phyloP scores from a whole-genome alignment of 805 yeast species.

The Ogataea nonfermentans region DNA sequence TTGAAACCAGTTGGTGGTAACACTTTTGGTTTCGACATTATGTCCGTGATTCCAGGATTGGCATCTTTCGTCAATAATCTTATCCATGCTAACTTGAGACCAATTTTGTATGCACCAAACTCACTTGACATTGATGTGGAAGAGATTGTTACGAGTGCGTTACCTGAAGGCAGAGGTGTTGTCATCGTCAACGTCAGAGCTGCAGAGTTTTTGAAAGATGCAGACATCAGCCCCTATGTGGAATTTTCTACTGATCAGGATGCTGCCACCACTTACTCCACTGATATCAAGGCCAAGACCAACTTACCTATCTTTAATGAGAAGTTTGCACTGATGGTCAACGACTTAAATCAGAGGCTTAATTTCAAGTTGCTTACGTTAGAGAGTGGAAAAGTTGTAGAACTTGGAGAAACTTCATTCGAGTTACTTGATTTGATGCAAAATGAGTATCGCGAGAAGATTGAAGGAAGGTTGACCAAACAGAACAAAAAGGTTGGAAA shows the following conservation, averaged over 20 bases:
- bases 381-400: constrained; percentile 52
- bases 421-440: constrained; percentile 62
- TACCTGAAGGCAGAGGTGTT: constrained; percentile 69
- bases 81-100: constrained; percentile 68
- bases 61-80: constrained; percentile 66
- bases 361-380: constrained; percentile 55
- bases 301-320: constrained; percentile 67
- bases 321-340: constrained; percentile 57
- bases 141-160: constrained; percentile 60
- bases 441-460: constrained; percentile 42
- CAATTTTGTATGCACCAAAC: constrained; percentile 81
- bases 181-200: constrained; percentile 61
- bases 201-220: constrained; percentile 45
- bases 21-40: constrained; percentile 79
- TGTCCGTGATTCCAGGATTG: constrained; percentile 82
- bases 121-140: constrained; percentile 73
- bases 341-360: constrained; percentile 54
- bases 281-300: constrained; percentile 56
- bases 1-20: constrained; percentile 89
- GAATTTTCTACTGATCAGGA: constrained; percentile 38
- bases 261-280: constrained; percentile 33
- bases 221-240: constrained; percentile 49
- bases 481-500: constrained; percentile 58
- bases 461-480: constrained; percentile 43
- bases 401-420: constrained; percentile 50